These are phyloP conservation scores for Diospyros lotus DNA, from an alignment of 148 eudicot species.

Conservation along the genomic window DNA sequence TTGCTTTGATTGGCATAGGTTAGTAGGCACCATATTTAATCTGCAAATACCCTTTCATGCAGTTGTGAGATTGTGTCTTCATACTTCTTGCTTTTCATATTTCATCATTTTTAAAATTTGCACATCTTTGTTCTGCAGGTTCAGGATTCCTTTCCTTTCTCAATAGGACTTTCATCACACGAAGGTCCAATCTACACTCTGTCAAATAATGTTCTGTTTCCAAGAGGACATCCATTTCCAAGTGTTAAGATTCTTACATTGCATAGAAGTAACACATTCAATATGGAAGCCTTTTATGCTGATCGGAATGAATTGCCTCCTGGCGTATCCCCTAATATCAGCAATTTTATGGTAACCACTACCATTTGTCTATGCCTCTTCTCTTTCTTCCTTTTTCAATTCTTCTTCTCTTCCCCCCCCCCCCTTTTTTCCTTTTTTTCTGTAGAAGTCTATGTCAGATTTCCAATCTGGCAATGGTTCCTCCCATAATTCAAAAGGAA, in stretches of 20 bases:
- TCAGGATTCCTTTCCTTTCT: constrained; percentile 78
- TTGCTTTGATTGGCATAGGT: neutral
- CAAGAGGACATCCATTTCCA: constrained; percentile 74
- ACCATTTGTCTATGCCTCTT: constrained; percentile 3
- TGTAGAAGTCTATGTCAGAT: too few species aligned
- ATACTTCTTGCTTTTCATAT: neutral
- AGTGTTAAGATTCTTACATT: constrained; percentile 67
- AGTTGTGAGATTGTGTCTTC: neutral
- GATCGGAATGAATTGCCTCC: constrained; percentile 66
- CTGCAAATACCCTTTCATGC: neutral
- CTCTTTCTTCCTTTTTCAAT: neutral
- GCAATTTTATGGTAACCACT: constrained; percentile 46
- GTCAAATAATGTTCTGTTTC: constrained; percentile 51
- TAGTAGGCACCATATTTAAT: neutral
- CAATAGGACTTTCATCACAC: constrained; percentile 55
- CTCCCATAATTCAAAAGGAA: too few species aligned
- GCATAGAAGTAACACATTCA: constrained; percentile 45
- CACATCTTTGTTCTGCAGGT: constrained; percentile 46
- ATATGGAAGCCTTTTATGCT: constrained; percentile 61
- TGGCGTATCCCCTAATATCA: constrained; percentile 58
- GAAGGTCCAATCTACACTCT: constrained; percentile 45
- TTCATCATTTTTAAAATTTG: constrained; percentile 11
- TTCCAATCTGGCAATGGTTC: too few species aligned
- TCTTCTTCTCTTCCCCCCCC: too few species aligned
- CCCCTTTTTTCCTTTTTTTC: too few species aligned